Evolutionary conservation across 345 rosid genomes (phyloP), one percentile per base, ranked within the genome.

Genomic region (Populus davidiana): DNA sequence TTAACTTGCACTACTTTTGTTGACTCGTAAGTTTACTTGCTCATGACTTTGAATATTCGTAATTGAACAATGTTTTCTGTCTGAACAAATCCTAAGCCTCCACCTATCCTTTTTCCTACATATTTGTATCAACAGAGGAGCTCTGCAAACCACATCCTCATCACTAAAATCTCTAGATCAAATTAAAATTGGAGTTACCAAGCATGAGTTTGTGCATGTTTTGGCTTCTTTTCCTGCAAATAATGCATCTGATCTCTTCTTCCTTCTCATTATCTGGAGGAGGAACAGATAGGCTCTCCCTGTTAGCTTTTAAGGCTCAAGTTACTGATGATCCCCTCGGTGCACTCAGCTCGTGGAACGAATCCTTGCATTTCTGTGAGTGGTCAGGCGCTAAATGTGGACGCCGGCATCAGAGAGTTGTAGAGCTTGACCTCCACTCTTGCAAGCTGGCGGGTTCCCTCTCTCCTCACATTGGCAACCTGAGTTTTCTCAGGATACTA

Each of bases 311-410:
- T 17, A 74, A 63, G 69, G 49, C 69, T 13, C 68, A 61, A 8
- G 63, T 74, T 16, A 39, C 54, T 8, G 38, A 0, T 0, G 77
- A 74, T 9, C 77, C 77, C 17, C 14, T 74, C 41, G 44, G 47
- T 2, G 2, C 7, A 14, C 68, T 74, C 8, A 74, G 77, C 69
- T 74, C 77, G 20, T 74, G 77, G 77, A 74, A 74, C 8, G 69
- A 62, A 3, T 74, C 77, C 31, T 36, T 16, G 5, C 69, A 74
- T 17, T 27, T 74, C 69, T 74, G 77, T 36, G 13, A 43, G 38
- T 74, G 77, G 77, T 52, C 65, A 20, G 59, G 59, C 8, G 59
- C 18, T 18, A 50, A 8, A 8, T 50, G 59, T 50, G 59, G 59
- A 50, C 71, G n/a, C 21, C 18, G 17, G 52, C 33, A 76, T 5